Evolutionary conservation across 2,329 filamentous ascomycete genomes (phyloP), one percentile per base, ranked within the genome.

Genomic region (Fusarium pininemorale): DNA sequence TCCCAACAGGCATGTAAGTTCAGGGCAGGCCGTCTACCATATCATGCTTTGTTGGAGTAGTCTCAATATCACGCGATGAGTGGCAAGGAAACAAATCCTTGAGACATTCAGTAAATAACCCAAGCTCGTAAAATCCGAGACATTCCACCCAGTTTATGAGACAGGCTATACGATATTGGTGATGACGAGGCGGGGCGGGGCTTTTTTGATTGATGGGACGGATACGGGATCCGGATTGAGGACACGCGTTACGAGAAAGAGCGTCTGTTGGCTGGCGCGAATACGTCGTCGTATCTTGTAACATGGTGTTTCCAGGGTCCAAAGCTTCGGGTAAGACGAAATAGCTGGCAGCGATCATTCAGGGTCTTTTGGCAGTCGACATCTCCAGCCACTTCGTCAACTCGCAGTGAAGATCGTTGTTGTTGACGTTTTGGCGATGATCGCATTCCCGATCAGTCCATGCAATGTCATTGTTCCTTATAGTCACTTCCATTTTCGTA

Each of bases 131-230:
- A 58, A 66, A 41, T 37, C 66, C 28, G 59, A 70, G 58, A 59
- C 66, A 74, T 61, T 44, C 51, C 22, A 37, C 58, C 51, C 44
- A 45, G 66, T 57, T 61, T 50, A 37, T 45, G 48, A 59, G 45
- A 48, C 38, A 50, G 35, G 48, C 41, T 69, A 60, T 42, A 50
- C 37, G 48, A 37, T 48, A n/a, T 41, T n/a, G 22, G 37, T 30
- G 50, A 69, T 38, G 50, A 28, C 50, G 42, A n/a, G 42, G 69
- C 50, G 58, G 44, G 41, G 41, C 28, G 35, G 35, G 35, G 35
- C 35, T 37, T 18, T 63, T 30, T 35, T 24, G n/a, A 6, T 26
- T 16, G 26, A 56, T 15, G 24, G 24, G 44, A 62, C 42, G 42
- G 44, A 72, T 69, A 41, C 28, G 15, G 48, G 13, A 53, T 37